Conservation (phyloP, 768 basidiomycete species). For the Pleurotus tuber-regium region DNA sequence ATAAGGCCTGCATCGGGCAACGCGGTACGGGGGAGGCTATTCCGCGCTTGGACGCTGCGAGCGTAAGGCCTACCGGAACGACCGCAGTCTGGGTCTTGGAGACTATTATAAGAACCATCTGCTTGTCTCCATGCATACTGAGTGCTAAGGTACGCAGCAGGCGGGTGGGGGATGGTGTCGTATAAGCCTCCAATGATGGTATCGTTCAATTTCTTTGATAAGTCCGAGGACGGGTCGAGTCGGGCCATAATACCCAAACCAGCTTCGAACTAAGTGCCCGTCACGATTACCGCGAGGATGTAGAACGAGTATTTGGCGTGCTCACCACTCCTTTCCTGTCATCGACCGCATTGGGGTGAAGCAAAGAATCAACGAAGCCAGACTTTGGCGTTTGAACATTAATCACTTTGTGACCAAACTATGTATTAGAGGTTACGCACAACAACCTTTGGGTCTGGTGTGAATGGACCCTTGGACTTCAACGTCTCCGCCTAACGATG, state of each 20-base stretch:
- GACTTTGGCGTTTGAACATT: constrained; percentile 15
- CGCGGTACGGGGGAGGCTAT: constrained; percentile 34
- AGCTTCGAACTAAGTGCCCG: constrained; percentile 23
- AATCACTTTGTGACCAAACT: neutral
- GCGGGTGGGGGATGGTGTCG: constrained; percentile 59
- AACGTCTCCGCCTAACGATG: constrained; percentile 18
- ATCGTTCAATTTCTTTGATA: constrained; percentile 21
- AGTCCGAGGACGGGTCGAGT: constrained; percentile 17
- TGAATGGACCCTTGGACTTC: constrained; percentile 21
- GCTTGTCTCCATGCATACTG: constrained; percentile 38
- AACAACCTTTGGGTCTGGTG: constrained; percentile 20
- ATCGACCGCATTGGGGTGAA: constrained; percentile 36
- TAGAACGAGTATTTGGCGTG: constrained; percentile 7
- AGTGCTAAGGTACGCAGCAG: constrained; percentile 34
- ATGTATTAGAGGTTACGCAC: constrained; percentile 16
- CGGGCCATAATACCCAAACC: constrained; percentile 27
- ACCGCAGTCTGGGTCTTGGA: constrained; percentile 43
- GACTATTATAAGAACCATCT: constrained; percentile 50
- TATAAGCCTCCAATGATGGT: constrained; percentile 39
- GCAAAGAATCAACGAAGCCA: constrained; percentile 26
- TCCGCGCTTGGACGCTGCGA: constrained; percentile 45
- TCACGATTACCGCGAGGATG: neutral
- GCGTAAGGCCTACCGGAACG: constrained; percentile 52
- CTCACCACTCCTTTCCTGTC: constrained; percentile 37
- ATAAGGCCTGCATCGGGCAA: constrained; percentile 59